Evolutionary conservation across 108 stramenopile genomes (phyloP).

Genomic region (Nitzschia sp.): DNA sequence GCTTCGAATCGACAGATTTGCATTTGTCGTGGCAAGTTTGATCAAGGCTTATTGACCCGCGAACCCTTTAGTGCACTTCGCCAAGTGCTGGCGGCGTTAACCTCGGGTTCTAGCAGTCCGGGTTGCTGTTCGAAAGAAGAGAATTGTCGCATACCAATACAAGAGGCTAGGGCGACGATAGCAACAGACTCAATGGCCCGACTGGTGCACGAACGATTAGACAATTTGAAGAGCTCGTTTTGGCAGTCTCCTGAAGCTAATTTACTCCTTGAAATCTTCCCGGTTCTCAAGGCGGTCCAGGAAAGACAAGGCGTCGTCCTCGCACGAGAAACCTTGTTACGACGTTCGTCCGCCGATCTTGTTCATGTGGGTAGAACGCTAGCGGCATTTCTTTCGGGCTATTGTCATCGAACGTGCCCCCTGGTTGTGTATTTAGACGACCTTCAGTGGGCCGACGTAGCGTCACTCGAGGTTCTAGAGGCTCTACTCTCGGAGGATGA

Average conservation of each 20-base stretch:
- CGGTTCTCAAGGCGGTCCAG: not conserved
- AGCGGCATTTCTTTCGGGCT: not conserved
- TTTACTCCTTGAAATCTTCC: not conserved
- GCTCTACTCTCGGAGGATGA: not conserved
- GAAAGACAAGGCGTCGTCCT: not conserved
- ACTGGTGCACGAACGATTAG: not conserved
- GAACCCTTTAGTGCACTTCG: not conserved
- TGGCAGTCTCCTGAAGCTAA: not conserved
- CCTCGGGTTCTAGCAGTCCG: not conserved
- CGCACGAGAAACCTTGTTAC: not conserved
- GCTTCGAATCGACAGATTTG: not conserved
- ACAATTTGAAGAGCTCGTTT: not conserved
- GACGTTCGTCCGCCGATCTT: not conserved
- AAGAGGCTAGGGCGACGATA: not conserved
- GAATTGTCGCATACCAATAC: not conserved
- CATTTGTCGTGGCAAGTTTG: not conserved
- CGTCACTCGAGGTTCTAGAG: constrained; percentile 27
- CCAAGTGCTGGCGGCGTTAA: not conserved
- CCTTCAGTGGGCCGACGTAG: constrained; percentile 39
- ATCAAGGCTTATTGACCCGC: not conserved
- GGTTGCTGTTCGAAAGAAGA: not conserved
- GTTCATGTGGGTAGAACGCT: not conserved
- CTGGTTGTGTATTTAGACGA: constrained; percentile 36
- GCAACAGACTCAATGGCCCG: not conserved
- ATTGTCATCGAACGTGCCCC: not conserved